Base-by-base conservation (phyloP, 257 asterid genomes). In the Nicotiana benthamiana region DNA sequence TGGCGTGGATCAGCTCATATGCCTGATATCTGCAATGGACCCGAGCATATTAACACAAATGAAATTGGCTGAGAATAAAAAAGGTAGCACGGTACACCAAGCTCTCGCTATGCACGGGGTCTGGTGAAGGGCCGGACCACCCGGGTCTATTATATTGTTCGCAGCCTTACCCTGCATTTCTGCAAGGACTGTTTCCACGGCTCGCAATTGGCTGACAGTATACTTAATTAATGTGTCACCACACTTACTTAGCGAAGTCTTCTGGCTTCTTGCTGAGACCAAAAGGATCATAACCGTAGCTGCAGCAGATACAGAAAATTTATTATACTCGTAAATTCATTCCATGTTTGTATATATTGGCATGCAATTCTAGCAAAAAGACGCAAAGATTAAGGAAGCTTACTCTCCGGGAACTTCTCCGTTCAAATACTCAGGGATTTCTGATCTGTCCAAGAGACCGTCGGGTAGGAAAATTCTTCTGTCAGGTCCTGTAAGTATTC, bases 341-440 rank as follows among this genome's bases (percentile, higher is more conserved):
- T 8, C 59, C 7, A 2, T 1, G 17, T 20, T 68, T 68, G 30
- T 43, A 40, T 12, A 43, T 6, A 6, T 17, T 3, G 2, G 77
- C 3, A 40, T 40, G 48, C 11, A 40, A 40, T 40, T 40, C 11
- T 8, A 40, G 48, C 11, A 40, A 40, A 40, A 2, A 40, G 48
- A 40, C 0, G 11, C 48, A 40, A 43, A 48, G 72, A 75, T 34
- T 15, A 5, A 75, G 17, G 75, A 6, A 30, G 83, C 97, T 86
- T 86, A 93, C 99, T 95, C 98, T 91, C 98, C 98, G 30, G 98
- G 91, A 46, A 93, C 98, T 90, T 95, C 98, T 79, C 98, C 99
- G 11, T 87, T 93, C 57, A 95, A 89, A 89, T 95, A 93, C 86
- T 92, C 97, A 0, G 99, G 98, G 91, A 95, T 89, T 84, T 95